Base-by-base conservation (phyloP, 495 filamentous ascomycete species). In the Penicillium turbatum region DNA sequence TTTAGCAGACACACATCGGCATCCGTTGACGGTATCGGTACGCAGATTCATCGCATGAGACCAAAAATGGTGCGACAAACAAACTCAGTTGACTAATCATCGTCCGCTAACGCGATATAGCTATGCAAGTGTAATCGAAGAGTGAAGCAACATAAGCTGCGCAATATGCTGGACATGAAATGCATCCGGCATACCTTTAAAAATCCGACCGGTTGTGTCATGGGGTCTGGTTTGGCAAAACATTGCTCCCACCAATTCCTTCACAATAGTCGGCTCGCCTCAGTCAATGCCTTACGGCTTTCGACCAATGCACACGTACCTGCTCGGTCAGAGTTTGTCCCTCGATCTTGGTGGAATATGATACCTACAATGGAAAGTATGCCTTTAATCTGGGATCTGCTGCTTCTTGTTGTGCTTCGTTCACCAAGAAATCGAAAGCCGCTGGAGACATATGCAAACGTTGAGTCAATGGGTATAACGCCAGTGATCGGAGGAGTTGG, bases 341-440 rank as follows among this genome's bases (percentile, higher is more conserved):
- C 10, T 15, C 29, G 2, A 2, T 26, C 10, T 36, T 0, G 7
- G 15, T 8, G 47, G 15, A 10, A 38, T 11, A 10, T 42, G 21
- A 32, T 6, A 78, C 86, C 71, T 66, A 90, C 84, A 90, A 65
- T 37, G 86, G 87, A 54, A 90, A 89, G 65, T 91, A 91, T 51
- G 87, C 82, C 74, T 85, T 92, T 56, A 86, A 72, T 29, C 73
- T 74, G 39, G 71, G 76, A 51, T 86, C 81, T 32, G 78, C 78
- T 21, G 86, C 84, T 59, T 95, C 89, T 51, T 71, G 65, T 49
- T 82, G 79, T 24, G 88, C 86, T 55, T 82, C 79, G 32, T 79
- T 80, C 19, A 90, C 75, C 55, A 95, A 69, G 15, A 81, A 72
- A 46, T 84, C 74, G 45, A 88, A 83, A 29, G 83, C 82, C 26